Base-by-base conservation (phyloP, 1,284 basidiomycete species). In the Phellinidium pouzarii region DNA sequence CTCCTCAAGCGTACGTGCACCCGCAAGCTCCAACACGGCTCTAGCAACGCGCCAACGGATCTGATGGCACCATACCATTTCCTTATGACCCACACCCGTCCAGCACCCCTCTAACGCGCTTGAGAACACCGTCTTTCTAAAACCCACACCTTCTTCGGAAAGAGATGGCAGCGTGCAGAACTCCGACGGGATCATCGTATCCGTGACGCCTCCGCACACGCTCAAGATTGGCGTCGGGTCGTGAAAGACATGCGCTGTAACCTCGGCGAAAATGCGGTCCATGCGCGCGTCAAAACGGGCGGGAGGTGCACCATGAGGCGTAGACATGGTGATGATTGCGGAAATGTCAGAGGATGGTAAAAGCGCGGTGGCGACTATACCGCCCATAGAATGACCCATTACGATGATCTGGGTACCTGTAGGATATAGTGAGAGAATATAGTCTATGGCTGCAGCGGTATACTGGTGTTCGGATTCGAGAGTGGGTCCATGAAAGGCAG, bases 1-100 rank as follows among this genome's bases (percentile, higher is more conserved):
- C 3, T 55, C 58, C 6, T 48, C 44, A 0, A 65, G 59, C 4
- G 64, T 61, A 1, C 54, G 49, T 5, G 68, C 64, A 3, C 62
- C 65, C 2, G 78, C 79, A 44, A 92, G 73, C 57, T 91, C 84
- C 4, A 97, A 70, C 8, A 86, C 78, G 5, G 82, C 80, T 42
- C 87, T 75, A 1, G 94, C 95, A 12, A 98, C 74, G 31, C 84
- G 79, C 82, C 87, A 90, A 26, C 96, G 83, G 14, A 98, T 84
- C 68, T 99, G 96, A 67, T 98, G 91, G 66, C 96, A 99, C 96
- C 96, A 99, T 9, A 98, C 91, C 80, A 98, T 95, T 52, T 92
- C 94, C 47, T 87, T 82, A 67, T 99, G 96, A 36, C 95, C 95
- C 3, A 98, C 90, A 1, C 92, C 90, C 0, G 94, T 93, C 92